phyloP scores from a whole-genome alignment of 129 eudicot species.

The Heracleum sosnowskyi region DNA sequence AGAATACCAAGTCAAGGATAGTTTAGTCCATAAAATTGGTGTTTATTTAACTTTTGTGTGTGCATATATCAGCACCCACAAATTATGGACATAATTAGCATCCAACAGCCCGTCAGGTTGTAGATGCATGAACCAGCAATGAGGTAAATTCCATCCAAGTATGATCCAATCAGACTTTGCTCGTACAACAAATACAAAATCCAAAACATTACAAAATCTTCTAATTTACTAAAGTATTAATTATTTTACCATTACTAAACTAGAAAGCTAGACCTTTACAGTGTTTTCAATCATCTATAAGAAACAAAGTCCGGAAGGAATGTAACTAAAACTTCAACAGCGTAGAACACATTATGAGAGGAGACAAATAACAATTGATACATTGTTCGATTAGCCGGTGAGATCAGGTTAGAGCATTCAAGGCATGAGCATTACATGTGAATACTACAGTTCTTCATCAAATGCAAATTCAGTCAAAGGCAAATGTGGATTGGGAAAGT shows the following conservation, averaged over 20 bases:
- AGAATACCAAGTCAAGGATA: too few species aligned
- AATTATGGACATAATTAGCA: too few species aligned
- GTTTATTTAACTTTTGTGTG: too few species aligned
- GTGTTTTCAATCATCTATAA: not conserved
- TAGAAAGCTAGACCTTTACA: not conserved
- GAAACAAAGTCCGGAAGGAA: not conserved
- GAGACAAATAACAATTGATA: not conserved
- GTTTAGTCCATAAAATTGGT: too few species aligned
- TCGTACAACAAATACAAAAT: not conserved
- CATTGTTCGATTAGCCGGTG: not conserved
- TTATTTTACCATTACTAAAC: not conserved
- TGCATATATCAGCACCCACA: too few species aligned
- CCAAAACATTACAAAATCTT: too few species aligned
- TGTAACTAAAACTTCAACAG: not conserved
- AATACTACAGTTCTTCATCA: not conserved
- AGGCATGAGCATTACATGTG: not conserved
- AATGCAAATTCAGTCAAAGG: not conserved
- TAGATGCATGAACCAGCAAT: too few species aligned
- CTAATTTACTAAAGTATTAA: too few species aligned
- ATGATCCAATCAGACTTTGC: not conserved
- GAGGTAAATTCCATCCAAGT: too few species aligned
- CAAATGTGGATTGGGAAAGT: not conserved
- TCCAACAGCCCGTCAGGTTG: too few species aligned
- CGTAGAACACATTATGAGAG: too few species aligned
- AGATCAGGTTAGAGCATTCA: not conserved